Evolutionary conservation across 495 filamentous ascomycete species (phyloP).

Genomic region (Polyplosphaeria fusca): DNA sequence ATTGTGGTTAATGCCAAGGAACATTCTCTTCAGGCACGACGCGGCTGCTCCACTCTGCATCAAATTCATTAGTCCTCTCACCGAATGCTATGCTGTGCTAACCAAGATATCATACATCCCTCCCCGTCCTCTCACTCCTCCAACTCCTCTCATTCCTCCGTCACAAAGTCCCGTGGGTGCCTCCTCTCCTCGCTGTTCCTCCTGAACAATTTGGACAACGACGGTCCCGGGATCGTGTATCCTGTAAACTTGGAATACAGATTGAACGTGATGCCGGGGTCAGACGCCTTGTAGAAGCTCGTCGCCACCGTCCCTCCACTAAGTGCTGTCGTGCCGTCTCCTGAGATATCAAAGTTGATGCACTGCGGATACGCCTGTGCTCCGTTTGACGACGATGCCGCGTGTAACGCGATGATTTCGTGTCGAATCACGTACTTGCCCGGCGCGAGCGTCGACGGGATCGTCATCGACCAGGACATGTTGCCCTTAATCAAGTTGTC

Average conservation of each 20-base stretch:
- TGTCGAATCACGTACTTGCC: conserved; percentile 36
- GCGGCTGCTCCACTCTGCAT: too few relatives aligned
- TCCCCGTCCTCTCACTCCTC: background rate
- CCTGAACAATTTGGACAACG: conserved; percentile 14
- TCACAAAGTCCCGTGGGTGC: conserved; percentile 11
- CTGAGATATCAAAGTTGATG: conserved; percentile 30
- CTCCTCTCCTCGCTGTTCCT: conserved; percentile 17
- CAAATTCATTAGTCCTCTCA: too few relatives aligned
- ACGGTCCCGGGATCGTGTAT: conserved; percentile 40
- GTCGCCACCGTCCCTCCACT: conserved; percentile 19
- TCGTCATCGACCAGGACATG: conserved; percentile 27
- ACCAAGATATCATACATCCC: background rate
- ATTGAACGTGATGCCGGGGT: conserved; percentile 33
- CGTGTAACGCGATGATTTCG: conserved; percentile 37
- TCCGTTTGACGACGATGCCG: conserved; percentile 21
- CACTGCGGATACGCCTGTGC: conserved; percentile 38
- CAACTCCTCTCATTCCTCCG: background rate
- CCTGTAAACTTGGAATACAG: conserved; percentile 23
- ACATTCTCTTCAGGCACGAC: too few relatives aligned
- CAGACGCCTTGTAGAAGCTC: conserved; percentile 24
- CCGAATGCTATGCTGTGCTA: too few relatives aligned
- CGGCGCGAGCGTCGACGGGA: conserved; percentile 24
- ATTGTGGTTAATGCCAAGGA: too few relatives aligned
- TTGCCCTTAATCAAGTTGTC: conserved; percentile 34
- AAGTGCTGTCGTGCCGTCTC: conserved; percentile 8